A percentile compares a stretch with the other conserved stretches of the same genome.
Evolutionary conservation across 768 basidiomycete genomes (phyloP).

Genomic region (Phylloporus rhodoxanthus): DNA sequence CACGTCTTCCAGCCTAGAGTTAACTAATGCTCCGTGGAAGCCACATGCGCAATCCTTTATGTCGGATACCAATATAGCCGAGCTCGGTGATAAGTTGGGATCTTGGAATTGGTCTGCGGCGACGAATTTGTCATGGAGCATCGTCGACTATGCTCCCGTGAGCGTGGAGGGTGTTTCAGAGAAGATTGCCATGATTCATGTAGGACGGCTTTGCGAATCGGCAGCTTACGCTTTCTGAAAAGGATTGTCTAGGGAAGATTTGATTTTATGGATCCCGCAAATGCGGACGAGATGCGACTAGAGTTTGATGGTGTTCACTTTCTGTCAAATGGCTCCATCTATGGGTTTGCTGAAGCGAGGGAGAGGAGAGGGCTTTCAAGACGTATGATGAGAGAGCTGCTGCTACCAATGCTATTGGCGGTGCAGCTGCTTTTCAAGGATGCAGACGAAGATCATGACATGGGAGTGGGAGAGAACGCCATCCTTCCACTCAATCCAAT

Average conservation of each 20-base stretch:
- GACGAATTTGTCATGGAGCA: slow-evolving; percentile 57
- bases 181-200: slow-evolving; percentile 58
- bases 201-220: slow-evolving; percentile 32
- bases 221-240: slow-evolving; percentile 3
- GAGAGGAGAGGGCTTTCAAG: too few species aligned
- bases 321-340: slow-evolving; percentile 66
- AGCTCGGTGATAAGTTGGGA: slow-evolving; percentile 42
- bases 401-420: too few species aligned
- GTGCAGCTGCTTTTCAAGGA: too few species aligned
- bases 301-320: slow-evolving; percentile 80
- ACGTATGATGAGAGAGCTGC: too few species aligned
- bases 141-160: slow-evolving; percentile 53
- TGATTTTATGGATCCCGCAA: slow-evolving; percentile 53
- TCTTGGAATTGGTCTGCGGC: slow-evolving; percentile 69
- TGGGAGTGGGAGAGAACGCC: too few species aligned
- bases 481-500: too few species aligned
- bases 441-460: too few species aligned
- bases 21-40: slow-evolving; percentile 42
- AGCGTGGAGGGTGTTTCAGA: slow-evolving; percentile 35
- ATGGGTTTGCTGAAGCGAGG: slow-evolving; percentile 60
- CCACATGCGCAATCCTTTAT: slow-evolving; percentile 46
- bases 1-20: slow-evolving; percentile 40
- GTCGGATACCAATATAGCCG: slow-evolving; percentile 45
- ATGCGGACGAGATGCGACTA: slow-evolving; percentile 52
- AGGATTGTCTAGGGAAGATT: slow-evolving; percentile 52